Percentiles rank a stretch among this genome's conserved stretches.
These are phyloP conservation scores for Aphanomyces cochlioides DNA, from an alignment of 352 stramenopile species.

Conservation along the genomic window DNA sequence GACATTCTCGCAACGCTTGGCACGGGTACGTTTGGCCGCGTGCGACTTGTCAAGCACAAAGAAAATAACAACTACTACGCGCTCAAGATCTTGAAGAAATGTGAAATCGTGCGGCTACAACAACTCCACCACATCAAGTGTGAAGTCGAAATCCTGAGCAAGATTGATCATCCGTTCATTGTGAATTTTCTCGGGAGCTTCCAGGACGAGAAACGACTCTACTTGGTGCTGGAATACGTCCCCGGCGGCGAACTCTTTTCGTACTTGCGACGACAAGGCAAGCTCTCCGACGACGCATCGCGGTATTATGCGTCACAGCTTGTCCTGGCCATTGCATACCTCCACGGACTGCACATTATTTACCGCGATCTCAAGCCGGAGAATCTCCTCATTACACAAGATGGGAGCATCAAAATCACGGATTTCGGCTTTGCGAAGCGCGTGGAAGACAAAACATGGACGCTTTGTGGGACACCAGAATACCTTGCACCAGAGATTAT, in stretches of 20 bases:
- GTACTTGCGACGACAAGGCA: constrained; percentile 78
- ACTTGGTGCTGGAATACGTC: constrained; percentile 91
- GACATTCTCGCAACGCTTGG: constrained; percentile 71
- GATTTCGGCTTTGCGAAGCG: constrained; percentile 94
- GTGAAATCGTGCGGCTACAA: constrained; percentile 82
- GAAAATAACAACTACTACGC: constrained; percentile 62
- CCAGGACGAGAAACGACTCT: constrained; percentile 87
- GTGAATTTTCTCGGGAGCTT: constrained; percentile 85
- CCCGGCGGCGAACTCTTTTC: constrained; percentile 91
- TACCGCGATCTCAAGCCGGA: constrained; percentile 93
- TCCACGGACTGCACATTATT: constrained; percentile 90
- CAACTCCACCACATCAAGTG: constrained; percentile 91
- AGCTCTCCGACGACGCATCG: constrained; percentile 77
- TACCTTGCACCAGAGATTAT: constrained; percentile 93
- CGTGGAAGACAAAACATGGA: constrained; percentile 87
- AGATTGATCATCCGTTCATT: constrained; percentile 88
- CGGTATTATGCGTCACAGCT: constrained; percentile 88
- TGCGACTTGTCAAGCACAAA: constrained; percentile 76
- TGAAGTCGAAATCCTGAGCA: constrained; percentile 86
- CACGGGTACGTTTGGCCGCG: constrained; percentile 86
- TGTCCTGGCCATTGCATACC: constrained; percentile 80
- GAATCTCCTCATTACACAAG: constrained; percentile 88
- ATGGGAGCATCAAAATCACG: constrained; percentile 88
- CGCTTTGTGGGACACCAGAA: constrained; percentile 89
- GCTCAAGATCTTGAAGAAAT: constrained; percentile 92